These are phyloP conservation scores for Teratosphaeria destructans DNA, from an alignment of 2,329 filamentous ascomycete genomes.

Conservation along the genomic window DNA sequence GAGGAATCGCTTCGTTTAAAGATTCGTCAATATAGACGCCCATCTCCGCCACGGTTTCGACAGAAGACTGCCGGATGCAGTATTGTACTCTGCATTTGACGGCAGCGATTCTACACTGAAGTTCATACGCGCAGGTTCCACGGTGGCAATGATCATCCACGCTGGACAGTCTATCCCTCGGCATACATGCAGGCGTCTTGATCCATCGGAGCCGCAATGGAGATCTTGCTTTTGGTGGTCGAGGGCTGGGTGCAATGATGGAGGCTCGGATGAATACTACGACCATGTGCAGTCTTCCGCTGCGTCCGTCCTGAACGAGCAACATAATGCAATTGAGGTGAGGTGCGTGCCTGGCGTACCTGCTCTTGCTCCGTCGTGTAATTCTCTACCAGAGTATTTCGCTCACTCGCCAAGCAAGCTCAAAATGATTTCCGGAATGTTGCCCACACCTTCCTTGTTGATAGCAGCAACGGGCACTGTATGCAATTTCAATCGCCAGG, in stretches of 20 bases:
- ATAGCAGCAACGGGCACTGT: constrained; percentile 87
- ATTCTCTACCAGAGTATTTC: not conserved
- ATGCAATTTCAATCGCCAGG: constrained; percentile 45
- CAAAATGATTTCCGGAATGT: constrained; percentile 62
- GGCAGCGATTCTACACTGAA: not conserved
- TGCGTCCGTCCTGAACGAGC: not conserved
- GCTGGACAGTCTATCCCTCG: not conserved
- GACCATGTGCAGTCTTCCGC: not conserved
- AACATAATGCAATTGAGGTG: not conserved
- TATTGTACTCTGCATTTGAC: not conserved
- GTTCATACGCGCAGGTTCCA: not conserved
- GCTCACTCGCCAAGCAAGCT: constrained; percentile 41
- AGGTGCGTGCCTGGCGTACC: not conserved
- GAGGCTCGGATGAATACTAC: not conserved
- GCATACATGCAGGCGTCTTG: not conserved
- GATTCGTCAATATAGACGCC: not conserved
- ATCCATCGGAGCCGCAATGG: not conserved
- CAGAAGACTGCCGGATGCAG: not conserved
- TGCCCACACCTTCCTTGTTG: constrained; percentile 68
- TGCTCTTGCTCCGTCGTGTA: not conserved
- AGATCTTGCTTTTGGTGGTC: not conserved
- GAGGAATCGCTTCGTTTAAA: not conserved
- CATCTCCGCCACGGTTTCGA: not conserved
- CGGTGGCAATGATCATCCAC: not conserved
- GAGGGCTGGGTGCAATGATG: not conserved